phyloP scores from a whole-genome alignment of 2,329 filamentous ascomycete genomes.

The Ceratocystis variospora region DNA sequence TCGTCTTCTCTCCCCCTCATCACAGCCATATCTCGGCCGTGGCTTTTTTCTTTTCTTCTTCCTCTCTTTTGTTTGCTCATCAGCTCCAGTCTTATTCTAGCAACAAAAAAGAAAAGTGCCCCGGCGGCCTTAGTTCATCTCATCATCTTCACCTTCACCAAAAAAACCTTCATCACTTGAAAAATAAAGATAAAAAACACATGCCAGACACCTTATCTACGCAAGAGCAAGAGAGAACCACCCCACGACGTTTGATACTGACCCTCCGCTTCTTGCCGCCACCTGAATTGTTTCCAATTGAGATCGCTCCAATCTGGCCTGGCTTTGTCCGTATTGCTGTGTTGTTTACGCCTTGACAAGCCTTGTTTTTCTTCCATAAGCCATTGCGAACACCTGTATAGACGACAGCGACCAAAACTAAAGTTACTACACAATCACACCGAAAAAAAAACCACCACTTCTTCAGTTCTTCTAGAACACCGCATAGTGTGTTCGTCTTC shows the following conservation, averaged over 20 bases:
- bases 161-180: neutral
- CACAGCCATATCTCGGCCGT: neutral
- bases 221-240: neutral
- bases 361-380: neutral
- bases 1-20: neutral
- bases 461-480: neutral
- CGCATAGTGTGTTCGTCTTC: neutral
- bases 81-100: constrained; percentile 11
- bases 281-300: neutral
- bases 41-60: constrained; percentile 1
- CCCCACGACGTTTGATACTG: constrained; percentile 1
- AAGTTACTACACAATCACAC: neutral
- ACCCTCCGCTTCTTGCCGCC: neutral
- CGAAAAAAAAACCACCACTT: neutral
- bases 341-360: neutral
- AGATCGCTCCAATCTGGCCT: constrained; percentile 10
- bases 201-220: neutral
- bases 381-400: neutral
- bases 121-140: constrained; percentile 17
- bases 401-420: neutral
- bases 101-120: constrained; percentile 13
- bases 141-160: constrained; percentile 1
- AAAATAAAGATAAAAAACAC: neutral
- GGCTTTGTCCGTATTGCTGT: constrained; percentile 8
- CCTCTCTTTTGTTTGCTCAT: constrained; percentile 7